Conservation (phyloP, 177 flowering plant species). For the Vitis hybrid region DNA sequence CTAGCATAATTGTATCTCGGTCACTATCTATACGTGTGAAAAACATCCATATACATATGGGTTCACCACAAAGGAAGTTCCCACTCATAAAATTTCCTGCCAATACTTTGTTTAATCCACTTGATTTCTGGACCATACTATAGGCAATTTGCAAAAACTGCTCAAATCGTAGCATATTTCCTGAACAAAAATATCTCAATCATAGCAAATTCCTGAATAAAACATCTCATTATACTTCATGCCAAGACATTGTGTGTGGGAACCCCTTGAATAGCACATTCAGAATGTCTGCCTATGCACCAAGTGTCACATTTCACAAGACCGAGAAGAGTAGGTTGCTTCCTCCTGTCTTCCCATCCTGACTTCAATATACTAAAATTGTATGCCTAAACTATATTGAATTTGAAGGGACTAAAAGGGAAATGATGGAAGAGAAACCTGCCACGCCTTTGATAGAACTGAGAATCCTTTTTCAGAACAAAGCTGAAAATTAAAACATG, state of each 20-base stretch:
- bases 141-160: not conserved
- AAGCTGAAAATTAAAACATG: conserved; percentile 48
- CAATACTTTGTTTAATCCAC: not conserved
- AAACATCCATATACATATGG: too few relatives aligned
- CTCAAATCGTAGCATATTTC: not conserved
- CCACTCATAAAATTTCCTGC: not conserved
- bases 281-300: too few relatives aligned
- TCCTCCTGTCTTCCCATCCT: conserved; percentile 3
- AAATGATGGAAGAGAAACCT: conserved; percentile 44
- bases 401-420: not conserved
- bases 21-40: too few relatives aligned
- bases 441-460: conserved; percentile 53
- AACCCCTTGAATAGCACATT: too few relatives aligned
- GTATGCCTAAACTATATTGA: not conserved
- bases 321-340: not conserved
- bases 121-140: not conserved
- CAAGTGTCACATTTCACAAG: too few relatives aligned
- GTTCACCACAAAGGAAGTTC: too few relatives aligned
- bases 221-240: too few relatives aligned
- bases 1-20: too few relatives aligned
- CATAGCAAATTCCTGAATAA: not conserved
- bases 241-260: too few relatives aligned
- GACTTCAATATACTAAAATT: not conserved
- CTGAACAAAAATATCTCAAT: not conserved
- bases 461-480: conserved; percentile 64